Base-by-base conservation (phyloP, 2,329 filamentous ascomycete genomes). In the Clonostachys byssicola region DNA sequence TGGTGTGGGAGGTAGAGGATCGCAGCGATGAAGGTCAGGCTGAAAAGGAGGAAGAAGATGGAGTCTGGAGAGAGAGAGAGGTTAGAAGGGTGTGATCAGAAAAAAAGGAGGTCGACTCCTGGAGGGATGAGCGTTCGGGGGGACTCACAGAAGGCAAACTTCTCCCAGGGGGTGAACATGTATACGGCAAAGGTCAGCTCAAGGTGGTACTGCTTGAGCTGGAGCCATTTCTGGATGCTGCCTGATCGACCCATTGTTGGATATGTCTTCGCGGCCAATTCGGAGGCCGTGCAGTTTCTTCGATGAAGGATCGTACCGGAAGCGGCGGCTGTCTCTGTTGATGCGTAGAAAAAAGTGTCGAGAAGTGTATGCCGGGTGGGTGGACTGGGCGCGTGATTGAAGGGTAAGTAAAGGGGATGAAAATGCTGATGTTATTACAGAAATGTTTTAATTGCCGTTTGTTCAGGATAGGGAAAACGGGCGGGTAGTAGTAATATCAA, bases 181-280 rank as follows among this genome's bases (percentile, higher is more conserved):
- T 99, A 97, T 23, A 97, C 81, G 51, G 88, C 87, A 70, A 95
- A 94, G 12, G 92, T 96, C 66, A 97, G 92, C 73, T 99, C 94
- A 65, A 97, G 91, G 75, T 97, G 94, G 76, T 97, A 96, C 66
- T 92, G 85, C 79, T 99, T 99, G 68, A 92, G 82, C 69, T 91
- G 85, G 56, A 97, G 78, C 90, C 92, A 96, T 67, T 86, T 85
- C 54, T 89, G 80, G 59, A 95, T 77, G 42, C 70, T 65, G 54
- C 75, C 70, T 56, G 77, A 58, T 43, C 56, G 54, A 42, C 68
- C 70, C 62, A 68, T 62, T 47, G 51, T 62, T 51, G 47, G 9
- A 8, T 23, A 23, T 42, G 44, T 33, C 20, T n/a, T 12, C 34
- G 14, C 17, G 20, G 20, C 13, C 13, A n/a, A 6, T 16, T 43